Evolutionary conservation across 1,284 basidiomycete species (phyloP).

Genomic region (Ustilago shanxiensis): DNA sequence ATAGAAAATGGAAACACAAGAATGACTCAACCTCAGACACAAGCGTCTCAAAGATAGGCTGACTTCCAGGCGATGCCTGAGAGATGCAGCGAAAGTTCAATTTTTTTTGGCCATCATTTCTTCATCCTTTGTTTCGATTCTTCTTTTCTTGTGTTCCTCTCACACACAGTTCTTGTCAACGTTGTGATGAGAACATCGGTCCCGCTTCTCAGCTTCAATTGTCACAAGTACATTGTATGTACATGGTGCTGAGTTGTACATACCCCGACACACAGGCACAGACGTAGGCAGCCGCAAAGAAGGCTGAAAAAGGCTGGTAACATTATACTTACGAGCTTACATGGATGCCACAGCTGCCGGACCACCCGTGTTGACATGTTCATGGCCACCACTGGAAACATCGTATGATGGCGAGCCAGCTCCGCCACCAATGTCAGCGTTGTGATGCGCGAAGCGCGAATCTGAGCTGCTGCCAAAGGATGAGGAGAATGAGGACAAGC

Average conservation of each 20-base stretch:
- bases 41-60: slow-evolving; percentile 5
- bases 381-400: slow-evolving; percentile 6
- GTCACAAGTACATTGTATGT: too few relatives aligned
- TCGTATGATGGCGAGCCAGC: slow-evolving; percentile 28
- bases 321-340: not conserved
- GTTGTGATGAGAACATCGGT: too few relatives aligned
- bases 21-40: not conserved
- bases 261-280: not conserved
- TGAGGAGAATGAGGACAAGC: slow-evolving; percentile 7
- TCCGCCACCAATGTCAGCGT: slow-evolving; percentile 1
- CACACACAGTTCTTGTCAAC: too few relatives aligned
- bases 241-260: too few relatives aligned
- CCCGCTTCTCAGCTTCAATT: too few relatives aligned
- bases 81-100: slow-evolving; percentile 9
- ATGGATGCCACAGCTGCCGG: slow-evolving; percentile 11
- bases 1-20: not conserved
- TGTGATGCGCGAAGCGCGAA: slow-evolving; percentile 4
- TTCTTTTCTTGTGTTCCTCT: not conserved
- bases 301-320: not conserved
- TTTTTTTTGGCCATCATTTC: slow-evolving; percentile 8
- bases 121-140: not conserved
- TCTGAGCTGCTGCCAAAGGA: slow-evolving; percentile 6
- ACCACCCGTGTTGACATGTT: not conserved
- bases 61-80: slow-evolving; percentile 7
- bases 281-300: not conserved